Evolutionary conservation across 202 grass and related monocot genomes (phyloP).

Genomic region (Panicum virgatum): DNA sequence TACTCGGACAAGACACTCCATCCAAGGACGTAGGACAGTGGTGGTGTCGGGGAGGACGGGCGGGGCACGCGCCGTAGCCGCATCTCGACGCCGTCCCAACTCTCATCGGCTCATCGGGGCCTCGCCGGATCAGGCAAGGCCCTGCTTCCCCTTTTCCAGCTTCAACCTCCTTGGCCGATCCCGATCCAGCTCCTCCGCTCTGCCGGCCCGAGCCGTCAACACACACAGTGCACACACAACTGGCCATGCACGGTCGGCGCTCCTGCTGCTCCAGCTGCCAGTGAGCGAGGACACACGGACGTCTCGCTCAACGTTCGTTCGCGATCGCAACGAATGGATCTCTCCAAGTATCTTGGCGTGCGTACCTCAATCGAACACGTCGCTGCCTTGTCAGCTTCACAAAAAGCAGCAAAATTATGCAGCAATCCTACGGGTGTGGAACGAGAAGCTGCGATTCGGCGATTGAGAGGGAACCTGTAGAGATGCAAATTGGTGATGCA

Average conservation of each 20-base stretch:
- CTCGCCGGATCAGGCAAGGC: neutral
- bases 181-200: neutral
- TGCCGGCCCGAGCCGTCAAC: neutral
- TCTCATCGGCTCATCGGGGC: neutral
- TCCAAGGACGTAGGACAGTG: neutral
- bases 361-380: neutral
- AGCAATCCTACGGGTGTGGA: too few relatives aligned
- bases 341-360: neutral
- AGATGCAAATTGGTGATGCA: too few relatives aligned
- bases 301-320: neutral
- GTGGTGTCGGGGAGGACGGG: neutral
- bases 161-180: neutral
- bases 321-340: neutral
- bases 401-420: neutral
- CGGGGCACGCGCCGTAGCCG: neutral
- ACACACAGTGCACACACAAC: too few relatives aligned
- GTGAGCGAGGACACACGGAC: neutral
- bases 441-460: too few relatives aligned
- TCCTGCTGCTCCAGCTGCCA: neutral
- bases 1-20: too few relatives aligned
- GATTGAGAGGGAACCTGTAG: too few relatives aligned
- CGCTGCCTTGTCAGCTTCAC: neutral
- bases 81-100: neutral
- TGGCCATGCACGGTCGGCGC: too few relatives aligned
- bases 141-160: neutral